Conservation (phyloP, 495 filamentous ascomycete genomes). For the Neurospora sp. region DNA sequence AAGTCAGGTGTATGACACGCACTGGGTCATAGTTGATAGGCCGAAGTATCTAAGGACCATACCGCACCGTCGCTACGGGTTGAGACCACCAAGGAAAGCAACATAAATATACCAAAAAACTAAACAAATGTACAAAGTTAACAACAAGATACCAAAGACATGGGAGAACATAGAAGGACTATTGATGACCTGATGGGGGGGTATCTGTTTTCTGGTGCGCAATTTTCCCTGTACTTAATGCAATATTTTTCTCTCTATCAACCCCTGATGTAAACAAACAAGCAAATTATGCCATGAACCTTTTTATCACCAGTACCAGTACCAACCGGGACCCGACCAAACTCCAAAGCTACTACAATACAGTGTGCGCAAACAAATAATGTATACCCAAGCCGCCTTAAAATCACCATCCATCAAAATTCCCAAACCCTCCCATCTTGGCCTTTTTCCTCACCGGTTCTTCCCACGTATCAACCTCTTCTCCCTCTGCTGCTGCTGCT, state of each 20-base stretch:
- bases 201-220: neutral
- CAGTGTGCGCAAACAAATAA: neutral
- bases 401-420: slow-evolving; percentile 72
- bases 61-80: neutral
- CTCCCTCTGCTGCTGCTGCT: slow-evolving; percentile 10
- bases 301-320: neutral
- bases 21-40: neutral
- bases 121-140: neutral
- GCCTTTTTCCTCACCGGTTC: slow-evolving; percentile 72
- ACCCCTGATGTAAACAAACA: neutral
- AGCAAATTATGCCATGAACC: neutral
- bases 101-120: neutral
- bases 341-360: neutral
- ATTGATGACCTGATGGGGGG: neutral
- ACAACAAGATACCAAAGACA: neutral
- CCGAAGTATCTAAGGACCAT: neutral
- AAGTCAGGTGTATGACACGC: neutral
- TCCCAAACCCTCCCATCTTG: slow-evolving; percentile 81
- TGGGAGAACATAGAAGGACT: neutral
- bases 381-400: too few species aligned
- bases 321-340: neutral
- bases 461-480: slow-evolving; percentile 43
- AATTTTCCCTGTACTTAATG: neutral
- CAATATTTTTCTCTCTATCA: neutral
- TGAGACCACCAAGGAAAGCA: neutral